Evolutionary conservation across 2,329 filamentous ascomycete genomes (phyloP), one percentile per base, ranked within the genome.

Genomic region (Onygenales sp.): DNA sequence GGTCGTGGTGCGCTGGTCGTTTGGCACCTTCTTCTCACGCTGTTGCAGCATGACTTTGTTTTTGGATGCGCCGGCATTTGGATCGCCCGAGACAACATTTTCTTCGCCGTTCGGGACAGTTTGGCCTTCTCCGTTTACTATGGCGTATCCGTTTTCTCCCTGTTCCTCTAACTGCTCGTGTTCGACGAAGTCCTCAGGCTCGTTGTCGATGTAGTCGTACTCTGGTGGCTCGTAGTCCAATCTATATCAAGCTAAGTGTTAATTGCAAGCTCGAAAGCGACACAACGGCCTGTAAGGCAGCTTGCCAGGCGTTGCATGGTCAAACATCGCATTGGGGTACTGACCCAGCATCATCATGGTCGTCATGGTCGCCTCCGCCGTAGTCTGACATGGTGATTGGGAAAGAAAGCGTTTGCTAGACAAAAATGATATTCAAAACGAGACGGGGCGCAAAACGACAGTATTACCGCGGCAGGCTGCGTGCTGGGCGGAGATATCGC

Each of bases 1-100:
- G 32, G 93, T 98, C 7, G 93, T 98, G 27, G 83, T 87, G 63
- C 93, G 84, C 73, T 95, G 82, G 60, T 91, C 87, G 61, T 88
- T 87, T 53, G 90, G 81, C 49, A 98, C 92, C 74, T 89, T 94
- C 81, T 94, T 96, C 73, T 91, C 76, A 66, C 79, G 78, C 57
- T 80, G 65, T 60, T 76, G 75, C 59, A 79, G 73, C 66, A 83
- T 76, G 34, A 78, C 78, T 58, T 82, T 83, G 57, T 76, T 74
- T 47, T 67, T 61, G 14, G 48, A 52, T 21, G 49, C 56, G 49
- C 67, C 66, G 42, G 75, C 75, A 60, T 73, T 78, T 52, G 74
- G 75, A 58, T 81, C 81, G 33, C 78, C 80, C 2, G 70, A 70
- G 47, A 71, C 69, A 32, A 74, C 65, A 33, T 66, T 67, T 37